Base-by-base conservation (phyloP, 306 rosid species). In the Quercus bicolor region DNA sequence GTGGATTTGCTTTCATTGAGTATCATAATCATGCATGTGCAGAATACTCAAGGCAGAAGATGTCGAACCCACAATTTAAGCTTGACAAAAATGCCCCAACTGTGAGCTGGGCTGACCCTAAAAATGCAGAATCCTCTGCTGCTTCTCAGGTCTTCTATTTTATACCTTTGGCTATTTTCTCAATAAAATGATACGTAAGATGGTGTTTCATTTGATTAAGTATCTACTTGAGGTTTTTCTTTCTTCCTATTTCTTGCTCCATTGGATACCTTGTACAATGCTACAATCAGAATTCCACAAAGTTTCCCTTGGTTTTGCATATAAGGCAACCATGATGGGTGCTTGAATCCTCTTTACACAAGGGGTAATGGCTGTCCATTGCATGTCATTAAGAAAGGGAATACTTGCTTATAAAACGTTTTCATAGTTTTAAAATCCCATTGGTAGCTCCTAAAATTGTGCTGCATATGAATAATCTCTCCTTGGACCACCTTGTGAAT, bases 71-170 rank as follows among this genome's bases (percentile, higher is more conserved):
- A n/a, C 81, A 87, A n/a, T 92, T 88, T 74, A 88, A 87, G 83
- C 93, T 92, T 7, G 90, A 83, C 56, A 73, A 18, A 61, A 92
- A 81, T 83, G 83, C 88, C 68, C 94, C 94, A 79, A 90, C 90
- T 11, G 91, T 90, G 72, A 86, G 88, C 69, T 92, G 97, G 97
- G 91, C 91, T 69, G 91, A 92, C 80, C 92, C 92, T 61, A 90
- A 76, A 79, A 90, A 87, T 87, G 45, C 86, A 26, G 97, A 88
- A 55, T 88, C 92, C 57, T 80, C 91, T 54, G 79, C 90, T 68
- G 74, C 85, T 28, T 81, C 89, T 61, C 97, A 90, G 91, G 94
- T 92, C 31, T 72, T 84, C 62, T 37, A 31, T 54, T 55, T 33
- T 73, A 14, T 48, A n/a, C 73, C 69, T n/a, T 56, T 56, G 61